Evolutionary conservation across 148 eudicot genomes (phyloP).

Genomic region (Persicaria tinctoria): DNA sequence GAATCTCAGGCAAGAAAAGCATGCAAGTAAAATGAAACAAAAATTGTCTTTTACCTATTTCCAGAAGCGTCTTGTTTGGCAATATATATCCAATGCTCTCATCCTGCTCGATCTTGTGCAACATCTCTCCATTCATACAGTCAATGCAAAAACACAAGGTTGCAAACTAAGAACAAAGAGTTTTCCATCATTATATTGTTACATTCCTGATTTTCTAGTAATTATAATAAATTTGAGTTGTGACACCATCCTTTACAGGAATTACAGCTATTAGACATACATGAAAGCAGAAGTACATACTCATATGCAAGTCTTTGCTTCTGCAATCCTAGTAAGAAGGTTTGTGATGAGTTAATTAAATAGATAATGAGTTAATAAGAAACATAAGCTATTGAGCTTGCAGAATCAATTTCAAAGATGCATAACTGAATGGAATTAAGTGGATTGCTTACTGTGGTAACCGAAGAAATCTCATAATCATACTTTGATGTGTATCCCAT

Average conservation of each 20-base stretch:
- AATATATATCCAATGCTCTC: slow-evolving; percentile 96
- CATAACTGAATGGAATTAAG: background rate
- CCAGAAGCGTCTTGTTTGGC: slow-evolving; percentile 80
- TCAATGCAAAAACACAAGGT: slow-evolving; percentile 36
- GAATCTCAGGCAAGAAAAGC: background rate
- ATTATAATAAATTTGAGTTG: too few relatives aligned
- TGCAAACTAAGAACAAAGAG: background rate
- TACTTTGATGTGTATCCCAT: too few relatives aligned
- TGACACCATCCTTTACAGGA: background rate
- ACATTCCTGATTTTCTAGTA: background rate
- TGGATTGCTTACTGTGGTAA: slow-evolving; percentile 62
- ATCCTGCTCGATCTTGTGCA: slow-evolving; percentile 95
- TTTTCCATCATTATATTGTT: background rate
- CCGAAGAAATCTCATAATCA: too few relatives aligned
- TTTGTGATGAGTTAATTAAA: too few relatives aligned
- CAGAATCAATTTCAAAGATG: background rate
- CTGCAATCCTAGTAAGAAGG: too few relatives aligned
- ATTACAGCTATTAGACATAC: background rate
- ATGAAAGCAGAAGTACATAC: background rate
- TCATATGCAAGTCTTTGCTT: background rate
- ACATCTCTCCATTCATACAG: slow-evolving; percentile 90
- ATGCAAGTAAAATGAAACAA: background rate
- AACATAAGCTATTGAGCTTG: too few relatives aligned
- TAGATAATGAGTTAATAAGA: too few relatives aligned
- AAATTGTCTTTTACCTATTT: slow-evolving; percentile 55